Evolutionary conservation across 257 asterid genomes (phyloP), one percentile per base, ranked within the genome.

Genomic region (Ligustrum vulgare): DNA sequence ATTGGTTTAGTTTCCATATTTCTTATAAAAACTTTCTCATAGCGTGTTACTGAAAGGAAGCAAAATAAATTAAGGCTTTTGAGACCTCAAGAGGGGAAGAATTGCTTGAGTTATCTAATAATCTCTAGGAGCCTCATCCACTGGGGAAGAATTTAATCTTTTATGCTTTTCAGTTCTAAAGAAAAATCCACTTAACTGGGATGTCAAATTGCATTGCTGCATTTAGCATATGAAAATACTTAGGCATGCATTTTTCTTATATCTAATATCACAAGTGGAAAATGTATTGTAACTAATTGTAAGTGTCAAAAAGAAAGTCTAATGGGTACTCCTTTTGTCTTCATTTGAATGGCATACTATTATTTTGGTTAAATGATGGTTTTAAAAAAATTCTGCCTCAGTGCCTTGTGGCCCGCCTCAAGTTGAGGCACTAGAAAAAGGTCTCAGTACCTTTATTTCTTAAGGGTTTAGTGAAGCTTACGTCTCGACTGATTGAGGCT

Each of bases 111-210:
- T 73, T 49, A 58, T 54, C 28, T n/a, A 16, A 23, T 2, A 23
- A 58, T 11, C 66, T 8, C 33, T 58, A 58, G 66, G 66, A n/a
- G 25, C 63, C 66, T 58, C 23, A 16, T 22, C 25, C 66, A 49
- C 64, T 64, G 31, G 51, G 54, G 56, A 56, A 75, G 45, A 65
- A 18, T 51, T 54, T 68, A 34, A 31, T 78, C 64, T 25, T 7
- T 39, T 3, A 54, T 13, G 74, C 69, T 64, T 18, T 54, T 67
- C 28, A 8, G 15, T 16, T 47, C 25, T 35, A 20, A 35, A 16
- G 54, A 8, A 36, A 18, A 69, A 16, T 32, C n/a, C 43, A 56
- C 13, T 43, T 54, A 54, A 54, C 23, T 54, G 28, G n/a, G 56
- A 45, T 15, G 56, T 4, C 8, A 45, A 45, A 45, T 15, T 45